Evolutionary conservation across 331 rosid genomes (phyloP).

Genomic region (Malus hybrid): DNA sequence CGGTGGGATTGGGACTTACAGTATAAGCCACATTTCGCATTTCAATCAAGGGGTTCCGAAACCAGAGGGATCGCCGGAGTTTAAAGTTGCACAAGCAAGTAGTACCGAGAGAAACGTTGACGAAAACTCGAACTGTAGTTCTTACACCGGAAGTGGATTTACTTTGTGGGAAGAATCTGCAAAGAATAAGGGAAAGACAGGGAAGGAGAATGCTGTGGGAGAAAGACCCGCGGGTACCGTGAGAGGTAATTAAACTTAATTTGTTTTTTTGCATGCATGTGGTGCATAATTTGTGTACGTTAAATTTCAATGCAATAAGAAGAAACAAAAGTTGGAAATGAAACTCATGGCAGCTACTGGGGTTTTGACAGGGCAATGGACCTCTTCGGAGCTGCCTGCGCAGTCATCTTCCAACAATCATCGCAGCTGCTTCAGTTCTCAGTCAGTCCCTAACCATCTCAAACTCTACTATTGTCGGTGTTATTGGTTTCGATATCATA

Average conservation of each 20-base stretch:
- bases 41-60: constrained; percentile 64
- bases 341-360: neutral
- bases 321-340: neutral
- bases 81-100: constrained; percentile 43
- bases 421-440: constrained; percentile 63
- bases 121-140: constrained; percentile 77
- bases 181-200: constrained; percentile 68
- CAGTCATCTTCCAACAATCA: constrained; percentile 65
- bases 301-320: neutral
- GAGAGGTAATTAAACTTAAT: constrained; percentile 36
- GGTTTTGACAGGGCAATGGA: constrained; percentile 52
- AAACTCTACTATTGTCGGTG: neutral
- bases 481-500: neutral
- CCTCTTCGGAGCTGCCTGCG: constrained; percentile 54
- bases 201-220: constrained; percentile 69
- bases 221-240: constrained; percentile 29
- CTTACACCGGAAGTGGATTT: constrained; percentile 81
- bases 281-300: neutral
- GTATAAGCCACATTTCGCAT: constrained; percentile 74
- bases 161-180: constrained; percentile 88
- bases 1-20: constrained; percentile 97
- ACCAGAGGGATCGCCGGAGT: constrained; percentile 47
- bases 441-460: constrained; percentile 48
- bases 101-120: constrained; percentile 55
- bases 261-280: neutral